These are phyloP conservation scores for Breynia disticha DNA, from an alignment of 441 rosid species.

Conservation along the genomic window DNA sequence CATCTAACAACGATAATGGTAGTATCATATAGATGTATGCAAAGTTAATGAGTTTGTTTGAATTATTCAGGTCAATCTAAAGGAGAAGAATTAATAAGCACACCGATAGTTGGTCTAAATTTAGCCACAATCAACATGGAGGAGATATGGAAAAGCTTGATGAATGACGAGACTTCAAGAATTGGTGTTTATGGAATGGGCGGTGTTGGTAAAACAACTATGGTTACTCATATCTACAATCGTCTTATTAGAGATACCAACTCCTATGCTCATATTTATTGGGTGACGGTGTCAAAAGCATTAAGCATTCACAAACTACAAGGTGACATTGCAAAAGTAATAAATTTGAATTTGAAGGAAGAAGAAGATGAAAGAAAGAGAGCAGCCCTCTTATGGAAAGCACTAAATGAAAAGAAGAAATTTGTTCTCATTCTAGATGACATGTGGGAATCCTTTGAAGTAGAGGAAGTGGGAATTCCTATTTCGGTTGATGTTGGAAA, in stretches of 20 bases:
- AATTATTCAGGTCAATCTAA: too few species aligned
- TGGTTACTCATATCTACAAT: too few species aligned
- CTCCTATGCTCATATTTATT: too few species aligned
- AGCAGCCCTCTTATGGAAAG: not conserved
- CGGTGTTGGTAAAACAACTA: too few species aligned
- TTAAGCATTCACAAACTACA: slow-evolving; percentile 11
- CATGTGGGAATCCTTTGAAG: not conserved
- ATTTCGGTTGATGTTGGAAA: not conserved
- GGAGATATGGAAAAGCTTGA: not conserved
- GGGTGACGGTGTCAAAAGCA: slow-evolving; percentile 3
- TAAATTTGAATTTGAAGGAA: not conserved
- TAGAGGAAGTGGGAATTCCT: slow-evolving; percentile 11
- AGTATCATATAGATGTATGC: too few species aligned
- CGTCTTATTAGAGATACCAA: too few species aligned
- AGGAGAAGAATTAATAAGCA: not conserved
- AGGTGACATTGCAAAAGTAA: slow-evolving; percentile 4
- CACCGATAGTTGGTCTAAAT: not conserved
- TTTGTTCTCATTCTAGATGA: slow-evolving; percentile 21
- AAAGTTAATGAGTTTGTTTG: too few species aligned
- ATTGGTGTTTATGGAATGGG: too few species aligned
- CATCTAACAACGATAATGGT: too few species aligned
- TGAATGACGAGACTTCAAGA: too few species aligned
- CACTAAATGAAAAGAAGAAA: not conserved
- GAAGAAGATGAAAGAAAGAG: slow-evolving; percentile 7
- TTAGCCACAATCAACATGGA: not conserved